Percentiles rank a stretch among this genome's conserved stretches.
phyloP scores from a whole-genome alignment of 768 basidiomycete genomes.

The Naganishia kalamii region DNA sequence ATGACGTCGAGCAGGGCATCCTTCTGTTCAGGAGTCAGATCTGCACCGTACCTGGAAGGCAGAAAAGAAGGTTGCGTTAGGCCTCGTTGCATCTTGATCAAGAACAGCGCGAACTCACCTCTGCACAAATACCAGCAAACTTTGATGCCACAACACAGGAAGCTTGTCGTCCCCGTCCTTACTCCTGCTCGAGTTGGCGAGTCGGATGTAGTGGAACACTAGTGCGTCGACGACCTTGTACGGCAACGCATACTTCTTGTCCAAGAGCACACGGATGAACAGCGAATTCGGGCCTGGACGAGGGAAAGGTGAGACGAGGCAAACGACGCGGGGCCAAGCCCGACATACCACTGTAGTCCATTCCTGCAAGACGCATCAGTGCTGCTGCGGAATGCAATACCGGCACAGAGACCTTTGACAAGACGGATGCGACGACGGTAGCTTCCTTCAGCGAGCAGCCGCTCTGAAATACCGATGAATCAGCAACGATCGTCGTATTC shows the following conservation, averaged over 20 bases:
- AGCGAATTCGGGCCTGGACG: conserved; percentile 74
- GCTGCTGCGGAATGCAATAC: conserved; percentile 96
- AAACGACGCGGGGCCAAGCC: conserved; percentile 37
- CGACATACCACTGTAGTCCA: conserved; percentile 68
- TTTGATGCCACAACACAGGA: conserved; percentile 99
- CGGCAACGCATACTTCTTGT: conserved; percentile 96
- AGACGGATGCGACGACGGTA: conserved; percentile 82
- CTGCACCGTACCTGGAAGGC: conserved; percentile 70
- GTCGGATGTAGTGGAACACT: conserved; percentile 95
- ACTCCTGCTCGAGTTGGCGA: conserved; percentile 72
- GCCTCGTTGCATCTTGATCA: not conserved
- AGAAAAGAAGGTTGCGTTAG: not conserved
- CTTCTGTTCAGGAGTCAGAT: conserved; percentile 94
- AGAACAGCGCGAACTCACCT: conserved; percentile 52
- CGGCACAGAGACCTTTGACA: conserved; percentile 84
- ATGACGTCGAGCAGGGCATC: conserved; percentile 92
- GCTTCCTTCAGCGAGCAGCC: conserved; percentile 92
- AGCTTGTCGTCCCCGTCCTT: conserved; percentile 67
- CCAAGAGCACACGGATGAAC: conserved; percentile 90
- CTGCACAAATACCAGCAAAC: conserved; percentile 86
- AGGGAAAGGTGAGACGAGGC: not conserved
- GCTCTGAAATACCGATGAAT: conserved; percentile 46
- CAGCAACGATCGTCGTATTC: not conserved
- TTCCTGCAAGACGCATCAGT: conserved; percentile 80
- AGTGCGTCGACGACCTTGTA: conserved; percentile 97